Conservation (phyloP, 1,284 basidiomycete species). For the Rhizopogon hawkerae region DNA sequence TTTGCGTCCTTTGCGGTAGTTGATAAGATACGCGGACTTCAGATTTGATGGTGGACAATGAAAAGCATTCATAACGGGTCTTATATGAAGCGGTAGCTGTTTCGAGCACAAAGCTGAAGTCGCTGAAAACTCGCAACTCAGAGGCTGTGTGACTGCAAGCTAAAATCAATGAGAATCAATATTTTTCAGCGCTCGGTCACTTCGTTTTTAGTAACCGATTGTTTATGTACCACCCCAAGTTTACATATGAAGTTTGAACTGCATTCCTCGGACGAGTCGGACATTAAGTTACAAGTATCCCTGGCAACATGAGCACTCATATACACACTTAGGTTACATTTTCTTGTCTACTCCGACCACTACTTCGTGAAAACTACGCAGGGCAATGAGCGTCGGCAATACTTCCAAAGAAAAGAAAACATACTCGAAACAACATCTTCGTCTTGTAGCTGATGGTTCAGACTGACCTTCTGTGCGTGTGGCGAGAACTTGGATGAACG, state of each 20-base stretch:
- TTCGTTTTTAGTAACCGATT: no score
- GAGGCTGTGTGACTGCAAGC: no score
- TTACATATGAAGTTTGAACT: no score
- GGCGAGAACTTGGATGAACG: conserved; percentile 87
- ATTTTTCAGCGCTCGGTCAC: no score
- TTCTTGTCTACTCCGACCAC: no score
- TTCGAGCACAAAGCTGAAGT: no score
- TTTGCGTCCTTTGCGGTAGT: background rate
- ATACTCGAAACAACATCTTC: conserved; percentile 91
- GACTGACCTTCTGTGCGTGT: conserved; percentile 88
- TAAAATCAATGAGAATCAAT: no score
- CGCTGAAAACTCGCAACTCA: background rate
- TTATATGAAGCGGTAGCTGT: no score
- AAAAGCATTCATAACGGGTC: background rate
- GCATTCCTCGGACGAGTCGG: no score
- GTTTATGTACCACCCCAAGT: no score
- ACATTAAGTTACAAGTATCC: no score
- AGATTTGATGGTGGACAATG: background rate
- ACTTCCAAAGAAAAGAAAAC: conserved; percentile 26
- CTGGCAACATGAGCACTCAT: background rate
- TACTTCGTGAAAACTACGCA: conserved; percentile 1
- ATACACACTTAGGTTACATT: background rate
- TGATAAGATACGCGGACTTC: background rate
- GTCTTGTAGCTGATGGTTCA: conserved; percentile 82
- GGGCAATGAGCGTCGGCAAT: background rate